Percentiles rank a stretch among this genome's conserved stretches.
phyloP scores from a whole-genome alignment of 495 filamentous ascomycete genomes.

The Podospora pseudocomata region DNA sequence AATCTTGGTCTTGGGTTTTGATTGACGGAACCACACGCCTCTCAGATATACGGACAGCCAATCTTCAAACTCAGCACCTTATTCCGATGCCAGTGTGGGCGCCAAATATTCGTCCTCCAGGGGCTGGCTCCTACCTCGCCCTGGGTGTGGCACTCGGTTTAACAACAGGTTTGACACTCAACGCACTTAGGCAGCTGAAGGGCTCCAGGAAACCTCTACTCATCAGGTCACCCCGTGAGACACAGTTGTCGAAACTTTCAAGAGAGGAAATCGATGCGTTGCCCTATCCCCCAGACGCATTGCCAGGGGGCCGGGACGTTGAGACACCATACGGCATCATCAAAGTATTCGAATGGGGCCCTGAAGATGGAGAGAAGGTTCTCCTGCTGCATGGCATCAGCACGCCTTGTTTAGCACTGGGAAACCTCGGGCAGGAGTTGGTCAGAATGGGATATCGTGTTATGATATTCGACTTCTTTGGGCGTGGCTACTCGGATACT shows the following conservation, averaged over 20 bases:
- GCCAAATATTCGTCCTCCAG: constrained; percentile 4
- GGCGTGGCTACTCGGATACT: constrained; percentile 72
- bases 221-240: constrained; percentile 26
- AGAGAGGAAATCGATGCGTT: constrained; percentile 21
- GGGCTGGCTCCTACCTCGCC: constrained; percentile 19
- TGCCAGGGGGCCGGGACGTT: constrained; percentile 73
- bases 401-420: constrained; percentile 67
- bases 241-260: constrained; percentile 25
- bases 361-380: constrained; percentile 65
- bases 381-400: constrained; percentile 77
- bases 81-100: constrained; percentile 20
- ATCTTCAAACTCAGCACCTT: neutral
- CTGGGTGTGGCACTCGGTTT: constrained; percentile 23
- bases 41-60: neutral
- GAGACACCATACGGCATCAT: constrained; percentile 69
- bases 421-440: constrained; percentile 60
- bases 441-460: constrained; percentile 68
- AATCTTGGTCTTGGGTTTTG: neutral
- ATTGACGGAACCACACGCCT: neutral
- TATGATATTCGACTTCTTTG: constrained; percentile 77
- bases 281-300: constrained; percentile 69
- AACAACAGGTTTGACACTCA: constrained; percentile 16
- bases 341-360: constrained; percentile 79
- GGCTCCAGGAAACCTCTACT: neutral
- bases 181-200: constrained; percentile 6